These are phyloP conservation scores for Microbotryum saponariae DNA, from an alignment of 1,284 basidiomycete genomes.

Conservation along the genomic window DNA sequence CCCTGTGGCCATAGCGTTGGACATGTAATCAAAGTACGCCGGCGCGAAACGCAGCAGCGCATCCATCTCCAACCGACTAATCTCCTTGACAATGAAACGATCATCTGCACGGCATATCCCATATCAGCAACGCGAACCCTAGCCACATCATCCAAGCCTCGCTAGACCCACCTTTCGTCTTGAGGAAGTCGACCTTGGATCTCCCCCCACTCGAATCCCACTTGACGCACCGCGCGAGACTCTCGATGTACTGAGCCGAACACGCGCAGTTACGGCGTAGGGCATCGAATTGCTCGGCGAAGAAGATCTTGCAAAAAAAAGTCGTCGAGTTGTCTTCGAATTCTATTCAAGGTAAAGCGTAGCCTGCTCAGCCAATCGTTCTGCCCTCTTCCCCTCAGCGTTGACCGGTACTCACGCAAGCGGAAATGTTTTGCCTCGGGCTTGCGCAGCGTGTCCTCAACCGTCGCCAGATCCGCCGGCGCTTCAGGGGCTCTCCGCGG, in stretches of 20 bases:
- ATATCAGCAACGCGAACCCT: neutral
- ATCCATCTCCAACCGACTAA: slow-evolving; percentile 84
- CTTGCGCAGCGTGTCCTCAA: slow-evolving; percentile 34
- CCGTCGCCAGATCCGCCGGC: slow-evolving; percentile 4
- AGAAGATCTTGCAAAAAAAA: slow-evolving; percentile 92
- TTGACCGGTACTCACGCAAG: neutral
- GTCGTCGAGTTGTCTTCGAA: slow-evolving; percentile 46
- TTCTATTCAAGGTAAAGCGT: neutral
- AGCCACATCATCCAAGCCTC: neutral
- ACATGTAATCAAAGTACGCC: slow-evolving; percentile 96
- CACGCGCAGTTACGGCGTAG: slow-evolving; percentile 86
- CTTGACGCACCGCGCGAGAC: slow-evolving; percentile 85
- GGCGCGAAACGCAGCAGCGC: slow-evolving; percentile 96
- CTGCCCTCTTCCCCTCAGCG: neutral
- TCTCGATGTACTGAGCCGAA: slow-evolving; percentile 87
- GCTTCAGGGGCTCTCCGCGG: too few relatives aligned
- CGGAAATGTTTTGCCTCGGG: slow-evolving; percentile 17
- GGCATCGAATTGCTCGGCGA: slow-evolving; percentile 95
- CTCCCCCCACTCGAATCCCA: slow-evolving; percentile 96
- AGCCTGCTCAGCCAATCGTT: neutral
- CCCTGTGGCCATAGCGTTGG: slow-evolving; percentile 51
- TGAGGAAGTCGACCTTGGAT: slow-evolving; percentile 91
- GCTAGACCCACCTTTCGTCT: slow-evolving; percentile 65
- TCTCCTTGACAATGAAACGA: slow-evolving; percentile 95
- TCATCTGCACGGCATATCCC: slow-evolving; percentile 57